These are phyloP conservation scores for Thraustotheca clavata DNA, from an alignment of 352 stramenopile genomes.

Conservation along the genomic window DNA sequence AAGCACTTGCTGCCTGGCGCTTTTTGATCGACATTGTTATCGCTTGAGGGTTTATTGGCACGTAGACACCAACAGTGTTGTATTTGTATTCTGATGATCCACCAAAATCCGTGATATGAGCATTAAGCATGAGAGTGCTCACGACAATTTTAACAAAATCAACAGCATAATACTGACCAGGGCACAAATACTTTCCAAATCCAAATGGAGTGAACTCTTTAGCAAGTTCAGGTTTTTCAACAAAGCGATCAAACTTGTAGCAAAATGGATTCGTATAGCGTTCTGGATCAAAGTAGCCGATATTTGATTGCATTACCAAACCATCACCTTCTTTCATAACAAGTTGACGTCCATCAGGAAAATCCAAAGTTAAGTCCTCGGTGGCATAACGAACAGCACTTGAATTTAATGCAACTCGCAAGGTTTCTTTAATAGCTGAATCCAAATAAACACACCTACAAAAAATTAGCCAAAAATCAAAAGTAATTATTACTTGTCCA, in stretches of 20 bases:
- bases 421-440: conserved; percentile 17
- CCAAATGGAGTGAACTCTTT: conserved; percentile 18
- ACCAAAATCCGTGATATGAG: neutral
- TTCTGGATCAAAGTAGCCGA: conserved; percentile 5
- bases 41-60: neutral
- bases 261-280: neutral
- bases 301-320: neutral
- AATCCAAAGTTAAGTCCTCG: neutral
- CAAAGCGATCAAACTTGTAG: conserved; percentile 5
- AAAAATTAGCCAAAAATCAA: neutral
- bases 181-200: conserved; percentile 15
- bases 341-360: neutral
- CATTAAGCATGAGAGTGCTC: conserved; percentile 4
- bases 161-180: conserved; percentile 11
- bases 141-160: conserved; percentile 13
- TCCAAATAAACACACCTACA: conserved; percentile 7
- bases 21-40: neutral
- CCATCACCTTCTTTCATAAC: neutral
- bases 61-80: neutral
- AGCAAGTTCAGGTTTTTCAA: neutral
- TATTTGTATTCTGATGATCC: neutral
- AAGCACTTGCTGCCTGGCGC: neutral
- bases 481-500: neutral
- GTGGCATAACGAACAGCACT: neutral
- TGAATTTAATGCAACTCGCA: neutral